Base-by-base conservation (phyloP, 441 rosid genomes). In the Daphne laureola region DNA sequence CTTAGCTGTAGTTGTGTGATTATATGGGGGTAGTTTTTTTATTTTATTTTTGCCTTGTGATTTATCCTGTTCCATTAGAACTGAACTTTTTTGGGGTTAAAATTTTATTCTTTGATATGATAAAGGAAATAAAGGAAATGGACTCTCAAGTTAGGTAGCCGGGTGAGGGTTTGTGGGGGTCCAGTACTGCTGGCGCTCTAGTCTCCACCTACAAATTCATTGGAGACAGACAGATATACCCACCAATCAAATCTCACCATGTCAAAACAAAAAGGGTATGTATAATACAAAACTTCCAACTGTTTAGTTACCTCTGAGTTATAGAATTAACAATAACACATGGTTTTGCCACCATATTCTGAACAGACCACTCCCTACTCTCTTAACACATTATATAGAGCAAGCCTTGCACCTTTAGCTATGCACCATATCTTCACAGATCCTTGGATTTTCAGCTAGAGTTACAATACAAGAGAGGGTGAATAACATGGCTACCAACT, bases 401-500 rank as follows among this genome's bases (percentile, higher is more conserved):
- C 8, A 7, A 17, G 42, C 15, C 41, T 43, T 17, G 35, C 38
- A 35, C 45, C 38, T 57, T 11, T 16, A 12, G 17, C 38, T 31
- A 27, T 25, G 26, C 25, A 55, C 25, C 25, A 2, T 21, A 43
- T 16, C 48, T 12, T n/a, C n/a, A 41, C 14, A 38, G 48, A 47
- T 51, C 55, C 55, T 31, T 21, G 25, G 3, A 21, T 3, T 21
- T 21, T 35, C 44, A 23, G 23, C 26, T 18, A 43, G 14, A 54
- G 51, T 59, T 12, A 59, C 31, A 52, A 14, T 12, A 59, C 31
- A 52, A 14, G 5, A 27, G 59, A 55, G 51, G 12, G 26, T 9
- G 14, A 12, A 6, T 64, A 51, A 48, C 49, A 82, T 79, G 88
- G 74, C 76, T 14, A 55, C 75, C 42, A 68, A 51, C 46, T 79